Percentiles rank a stretch among this genome's conserved stretches.
Conservation (phyloP, 2,329 filamentous ascomycete genomes). For the Emmonsiellopsis sp. region DNA sequence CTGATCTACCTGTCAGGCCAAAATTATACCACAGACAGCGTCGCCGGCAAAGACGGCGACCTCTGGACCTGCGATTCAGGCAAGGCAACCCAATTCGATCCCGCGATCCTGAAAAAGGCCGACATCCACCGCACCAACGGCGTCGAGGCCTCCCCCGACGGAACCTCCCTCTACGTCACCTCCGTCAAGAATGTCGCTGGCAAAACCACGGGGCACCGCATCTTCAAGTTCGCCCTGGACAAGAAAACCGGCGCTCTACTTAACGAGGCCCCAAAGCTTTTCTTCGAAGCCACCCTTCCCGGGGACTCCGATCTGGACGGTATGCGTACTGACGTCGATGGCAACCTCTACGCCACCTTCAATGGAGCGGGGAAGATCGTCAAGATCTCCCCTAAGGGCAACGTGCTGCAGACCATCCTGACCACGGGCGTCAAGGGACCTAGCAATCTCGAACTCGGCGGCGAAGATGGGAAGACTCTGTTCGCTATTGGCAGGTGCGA, state of each 20-base stretch:
- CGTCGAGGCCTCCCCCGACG: conserved; percentile 1
- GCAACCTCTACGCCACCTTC: conserved; percentile 1
- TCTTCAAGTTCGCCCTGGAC: conserved; percentile 3
- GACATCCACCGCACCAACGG: conserved; percentile 3
- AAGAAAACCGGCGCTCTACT: background rate
- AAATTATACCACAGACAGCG: background rate
- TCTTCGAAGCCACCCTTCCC: background rate
- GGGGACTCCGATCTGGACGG: conserved; percentile 1
- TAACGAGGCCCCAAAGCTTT: background rate
- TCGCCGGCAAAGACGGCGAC: background rate
- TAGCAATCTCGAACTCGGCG: background rate
- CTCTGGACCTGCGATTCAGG: conserved; percentile 1
- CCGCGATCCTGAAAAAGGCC: conserved; percentile 1
- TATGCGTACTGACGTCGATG: conserved; percentile 3
- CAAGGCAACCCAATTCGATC: conserved; percentile 1
- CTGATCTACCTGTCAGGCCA: conserved; percentile 3
- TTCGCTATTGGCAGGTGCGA: conserved; percentile 1
- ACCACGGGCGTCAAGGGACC: background rate
- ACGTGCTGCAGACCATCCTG: background rate
- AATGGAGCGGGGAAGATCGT: background rate
- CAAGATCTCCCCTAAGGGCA: background rate
- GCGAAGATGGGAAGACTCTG: background rate
- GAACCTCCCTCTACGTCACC: background rate
- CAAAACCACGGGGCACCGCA: background rate
- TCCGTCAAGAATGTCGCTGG: background rate